phyloP scores from a whole-genome alignment of 345 rosid species.

The Gossypium bickii region DNA sequence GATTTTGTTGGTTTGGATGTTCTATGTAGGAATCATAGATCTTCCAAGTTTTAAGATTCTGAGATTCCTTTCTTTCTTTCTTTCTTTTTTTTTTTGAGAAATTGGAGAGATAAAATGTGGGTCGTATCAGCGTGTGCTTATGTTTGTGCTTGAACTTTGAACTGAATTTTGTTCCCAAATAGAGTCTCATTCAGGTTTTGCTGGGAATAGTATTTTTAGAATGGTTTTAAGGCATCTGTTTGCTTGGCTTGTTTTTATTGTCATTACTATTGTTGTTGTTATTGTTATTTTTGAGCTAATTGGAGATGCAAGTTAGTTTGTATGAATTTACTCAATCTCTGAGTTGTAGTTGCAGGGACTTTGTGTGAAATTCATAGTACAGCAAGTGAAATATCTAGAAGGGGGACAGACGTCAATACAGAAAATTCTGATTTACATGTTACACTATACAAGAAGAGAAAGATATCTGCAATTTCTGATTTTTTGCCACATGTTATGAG shows the following conservation, averaged over 20 bases:
- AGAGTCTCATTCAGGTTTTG: background rate
- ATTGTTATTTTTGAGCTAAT: background rate
- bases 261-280: background rate
- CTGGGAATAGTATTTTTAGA: background rate
- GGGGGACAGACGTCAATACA: background rate
- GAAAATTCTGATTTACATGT: slow-evolving; percentile 4
- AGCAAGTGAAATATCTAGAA: slow-evolving; percentile 6
- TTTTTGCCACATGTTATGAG: slow-evolving; percentile 14
- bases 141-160: background rate
- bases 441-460: slow-evolving; percentile 41
- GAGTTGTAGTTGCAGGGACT: slow-evolving; percentile 1
- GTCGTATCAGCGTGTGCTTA: background rate
- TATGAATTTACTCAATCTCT: background rate
- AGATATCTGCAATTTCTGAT: slow-evolving; percentile 25
- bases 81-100: background rate
- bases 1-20: background rate
- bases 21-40: background rate
- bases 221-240: background rate
- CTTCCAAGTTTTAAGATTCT: background rate
- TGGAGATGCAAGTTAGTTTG: background rate
- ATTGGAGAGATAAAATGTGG: background rate
- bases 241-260: background rate
- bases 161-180: background rate
- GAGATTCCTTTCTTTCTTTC: background rate
- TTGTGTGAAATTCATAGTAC: background rate